Base-by-base conservation (phyloP, 352 stramenopile genomes). In the Phytophthora pinifolia region DNA sequence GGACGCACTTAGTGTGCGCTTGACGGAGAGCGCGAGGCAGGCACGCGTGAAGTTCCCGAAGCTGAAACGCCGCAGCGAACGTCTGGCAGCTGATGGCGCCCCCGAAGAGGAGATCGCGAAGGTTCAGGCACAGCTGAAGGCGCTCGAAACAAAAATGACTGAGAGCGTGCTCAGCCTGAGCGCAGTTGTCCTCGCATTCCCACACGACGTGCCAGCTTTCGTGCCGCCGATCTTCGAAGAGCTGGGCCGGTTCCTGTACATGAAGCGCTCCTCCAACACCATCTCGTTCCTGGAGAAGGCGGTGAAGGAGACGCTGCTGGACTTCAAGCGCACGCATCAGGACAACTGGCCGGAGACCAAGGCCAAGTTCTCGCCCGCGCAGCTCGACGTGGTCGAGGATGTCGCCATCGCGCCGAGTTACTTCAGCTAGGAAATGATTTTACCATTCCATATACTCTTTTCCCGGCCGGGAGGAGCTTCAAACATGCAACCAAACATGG, bases 271-370 rank as follows among this genome's bases (percentile, higher is more conserved):
- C 9, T 81, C 80, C 8, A 69, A 67, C 9, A 74, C 68, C 2
- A 69, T 89, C 13, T 89, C 80, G 44, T 89, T 78, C 54, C 49
- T 93, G 33, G 68, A 83, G 48, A 89, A 89, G 55, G 67, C 62
- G 10, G 83, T 88, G 27, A 90, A 91, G 62, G 76, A 89, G 51
- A 89, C 82, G 35, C 56, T 93, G 54, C 66, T 90, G 45, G 83
- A 93, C 54, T 93, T 93, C 46, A 89, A 89, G 55, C 80, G 83
- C 46, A 88, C 80, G 13, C 83, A 93, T 46, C 83, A 93, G 54
- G 83, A 93, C 66, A 89, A 86, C 59, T 93, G 83, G 83, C 62
- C 79, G 25, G 76, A 91, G 65, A 86, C 72, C 43, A 91, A 89
- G 65, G 44, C 57, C 37, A 70, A 62, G 48, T 86, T 92, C 42